Evolutionary conservation across 176 grass and related monocot genomes (phyloP), one percentile per base, ranked within the genome.

Genomic region (Carex myosuroides): DNA sequence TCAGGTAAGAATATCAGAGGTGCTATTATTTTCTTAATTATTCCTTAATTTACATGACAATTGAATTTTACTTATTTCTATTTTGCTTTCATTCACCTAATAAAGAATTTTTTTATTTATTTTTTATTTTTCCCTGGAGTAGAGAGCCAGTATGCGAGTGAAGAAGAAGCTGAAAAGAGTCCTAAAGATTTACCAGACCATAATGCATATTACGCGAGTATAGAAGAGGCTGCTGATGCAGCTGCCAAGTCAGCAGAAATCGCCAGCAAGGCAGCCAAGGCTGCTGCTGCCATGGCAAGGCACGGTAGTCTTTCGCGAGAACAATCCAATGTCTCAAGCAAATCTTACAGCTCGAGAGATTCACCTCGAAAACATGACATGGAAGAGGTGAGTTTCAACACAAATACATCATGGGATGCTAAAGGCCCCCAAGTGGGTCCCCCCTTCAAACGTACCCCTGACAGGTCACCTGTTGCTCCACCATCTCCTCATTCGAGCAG

Each of bases 261-360:
- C 6, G 87, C 87, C 48, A 89, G 87, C 83, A 85, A 81, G 54
- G 87, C 87, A 64, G 87, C 87, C 53, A 89, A 72, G 84, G 87
- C 83, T 46, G 87, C 87, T 46, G 87, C 83, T 17, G 75, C 84
- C 60, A 77, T 89, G 77, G 87, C 87, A 74, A 85, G 87, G 29
- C 60, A 60, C 2, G 83, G 83, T 55, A 52, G 54, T 64, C 30
- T 89, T 73, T 89, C 87, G 39, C 58, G 87, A 82, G 83, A 82
- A 54, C 46, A 78, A 61, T 89, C 76, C 80, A 18, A 58, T 76
- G 73, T 30, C 60, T 83, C 80, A 14, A 62, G 24, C 39, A 83
- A 68, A 65, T 83, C 60, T 11, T 65, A 62, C 33, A 32, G 24
- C 50, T 77, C 73, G 16, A 54, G 73, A 55, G 73, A 77, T 77